Percentiles rank a stretch among this genome's conserved stretches.
Evolutionary conservation across 306 rosid species (phyloP).

Genomic region (Styphnolobium japonicum): DNA sequence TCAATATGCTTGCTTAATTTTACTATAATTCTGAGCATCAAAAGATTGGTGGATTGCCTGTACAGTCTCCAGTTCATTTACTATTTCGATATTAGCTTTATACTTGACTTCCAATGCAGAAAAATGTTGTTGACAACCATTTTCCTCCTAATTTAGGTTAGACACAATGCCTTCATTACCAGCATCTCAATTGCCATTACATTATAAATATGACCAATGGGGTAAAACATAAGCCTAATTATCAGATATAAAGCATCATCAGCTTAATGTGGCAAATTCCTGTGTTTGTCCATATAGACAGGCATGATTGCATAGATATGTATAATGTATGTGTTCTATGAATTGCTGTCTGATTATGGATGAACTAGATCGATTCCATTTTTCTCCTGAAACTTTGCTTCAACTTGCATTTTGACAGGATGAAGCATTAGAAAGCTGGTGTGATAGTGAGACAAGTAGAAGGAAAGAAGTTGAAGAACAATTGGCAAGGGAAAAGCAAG

Average conservation of each 20-base stretch:
- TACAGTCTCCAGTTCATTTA: constrained; percentile 4
- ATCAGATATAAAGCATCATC: constrained; percentile 3
- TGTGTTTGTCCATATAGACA: not conserved
- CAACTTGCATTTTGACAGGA: constrained; percentile 50
- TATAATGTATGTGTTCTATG: constrained; percentile 6
- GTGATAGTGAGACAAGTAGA: constrained; percentile 51
- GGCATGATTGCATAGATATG: not conserved
- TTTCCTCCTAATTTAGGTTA: not conserved
- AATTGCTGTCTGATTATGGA: constrained; percentile 19
- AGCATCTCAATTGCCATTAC: constrained; percentile 12
- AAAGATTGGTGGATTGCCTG: not conserved
- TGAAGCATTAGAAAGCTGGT: constrained; percentile 48
- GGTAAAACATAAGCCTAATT: constrained; percentile 4
- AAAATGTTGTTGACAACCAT: constrained; percentile 4
- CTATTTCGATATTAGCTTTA: not conserved
- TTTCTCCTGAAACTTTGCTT: constrained; percentile 26
- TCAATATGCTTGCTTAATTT: not conserved
- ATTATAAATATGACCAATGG: not conserved
- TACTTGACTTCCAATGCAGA: not conserved
- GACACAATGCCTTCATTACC: constrained; percentile 12
- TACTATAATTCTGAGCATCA: not conserved
- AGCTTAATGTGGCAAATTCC: not conserved
- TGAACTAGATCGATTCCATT: constrained; percentile 13
- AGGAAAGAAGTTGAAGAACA: constrained; percentile 59
- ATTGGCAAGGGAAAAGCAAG: constrained; percentile 46